These are phyloP conservation scores for Boletus rubroflammeus DNA, from an alignment of 768 basidiomycete species.

Conservation along the genomic window DNA sequence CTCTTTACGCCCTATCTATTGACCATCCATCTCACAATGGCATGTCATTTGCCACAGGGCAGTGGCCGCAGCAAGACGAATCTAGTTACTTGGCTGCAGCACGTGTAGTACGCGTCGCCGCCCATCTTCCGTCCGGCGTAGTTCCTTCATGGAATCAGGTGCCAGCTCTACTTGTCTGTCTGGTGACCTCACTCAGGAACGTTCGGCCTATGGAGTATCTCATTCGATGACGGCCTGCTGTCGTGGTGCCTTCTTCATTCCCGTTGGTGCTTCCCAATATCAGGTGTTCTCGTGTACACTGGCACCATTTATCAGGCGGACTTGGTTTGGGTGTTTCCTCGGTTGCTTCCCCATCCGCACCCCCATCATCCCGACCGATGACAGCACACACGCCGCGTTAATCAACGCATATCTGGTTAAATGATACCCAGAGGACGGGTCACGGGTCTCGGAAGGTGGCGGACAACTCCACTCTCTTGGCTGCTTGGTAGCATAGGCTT, in stretches of 20 bases:
- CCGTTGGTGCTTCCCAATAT: background rate
- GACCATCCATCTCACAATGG: background rate
- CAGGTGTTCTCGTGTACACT: background rate
- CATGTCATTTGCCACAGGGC: background rate
- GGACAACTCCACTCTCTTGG: background rate
- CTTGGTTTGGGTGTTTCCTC: background rate
- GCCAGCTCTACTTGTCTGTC: background rate
- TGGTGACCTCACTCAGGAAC: background rate
- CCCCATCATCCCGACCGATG: background rate
- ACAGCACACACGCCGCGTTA: background rate
- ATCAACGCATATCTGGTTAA: background rate
- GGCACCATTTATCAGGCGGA: background rate
- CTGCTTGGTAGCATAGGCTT: background rate
- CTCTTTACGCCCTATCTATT: background rate
- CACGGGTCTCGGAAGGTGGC: background rate
- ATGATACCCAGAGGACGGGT: background rate
- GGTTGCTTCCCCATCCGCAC: background rate
- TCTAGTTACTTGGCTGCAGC: too few relatives aligned
- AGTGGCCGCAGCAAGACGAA: background rate
- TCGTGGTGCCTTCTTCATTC: background rate
- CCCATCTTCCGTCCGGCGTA: background rate
- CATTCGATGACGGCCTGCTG: background rate
- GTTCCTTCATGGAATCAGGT: background rate
- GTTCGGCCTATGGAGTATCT: background rate
- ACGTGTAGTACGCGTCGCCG: rapidly evolving